Base-by-base conservation (phyloP, 2,329 filamentous ascomycete genomes). In the Alternaria sp. region DNA sequence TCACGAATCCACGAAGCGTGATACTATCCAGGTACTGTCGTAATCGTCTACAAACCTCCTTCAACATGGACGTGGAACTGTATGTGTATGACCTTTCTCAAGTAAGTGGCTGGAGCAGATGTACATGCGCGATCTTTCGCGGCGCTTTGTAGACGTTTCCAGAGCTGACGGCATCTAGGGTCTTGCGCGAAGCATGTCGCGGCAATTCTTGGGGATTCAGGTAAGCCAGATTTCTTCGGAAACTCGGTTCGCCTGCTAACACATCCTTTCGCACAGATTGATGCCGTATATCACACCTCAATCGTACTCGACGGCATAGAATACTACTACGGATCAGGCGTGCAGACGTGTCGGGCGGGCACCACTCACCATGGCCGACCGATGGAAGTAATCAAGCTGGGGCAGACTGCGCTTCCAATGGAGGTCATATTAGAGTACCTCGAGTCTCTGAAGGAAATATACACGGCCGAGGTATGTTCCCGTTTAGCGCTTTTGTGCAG, bases 241-340 rank as follows among this genome's bases (percentile, higher is more conserved):
- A 6, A 40, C 36, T 17, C 1, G 36, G n/a, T 40, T 1, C 15
- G 5, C 9, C 9, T 4, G 36, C 36, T 40, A 7, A 40, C n/a
- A 40, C 36, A 40, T 40, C 5, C 15, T 40, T 40, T 4, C 36
- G 36, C 10, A 40, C n/a, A 40, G 56, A 92, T 97, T 53, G 95
- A 98, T 79, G 96, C 96, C 57, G 89, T 99, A 57, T 98, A 98
- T 72, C 96, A 99, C 79, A 98, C 96, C 0, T 93, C 94, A 0
- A 89, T 99, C 57, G 90, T 97, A 45, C 85, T 98, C 43, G 87
- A 89, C 56, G 90, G 90, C n/a, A 86, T 91, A 54, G 96, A 99
- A 81, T 97, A 97, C 79, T 89, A 95, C 73, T 98, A 94, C 71
- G 95, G 97, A 63, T 90, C 92, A 59, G 93, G 93, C 59, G 91